Base-by-base conservation (phyloP, 2,329 filamentous ascomycete genomes). In the Colletotrichum siamense region DNA sequence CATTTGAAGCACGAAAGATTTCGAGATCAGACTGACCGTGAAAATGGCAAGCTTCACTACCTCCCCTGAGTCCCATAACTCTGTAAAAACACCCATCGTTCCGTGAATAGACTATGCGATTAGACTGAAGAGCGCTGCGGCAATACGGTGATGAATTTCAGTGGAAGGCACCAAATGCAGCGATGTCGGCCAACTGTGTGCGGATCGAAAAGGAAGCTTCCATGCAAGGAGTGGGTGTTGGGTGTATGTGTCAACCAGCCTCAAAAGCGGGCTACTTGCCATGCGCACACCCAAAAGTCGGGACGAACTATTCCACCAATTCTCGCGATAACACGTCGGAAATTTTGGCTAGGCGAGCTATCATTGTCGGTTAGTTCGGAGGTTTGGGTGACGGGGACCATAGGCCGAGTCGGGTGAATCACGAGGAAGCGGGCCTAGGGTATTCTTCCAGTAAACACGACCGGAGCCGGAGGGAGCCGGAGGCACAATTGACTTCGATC, bases 321-420 rank as follows among this genome's bases (percentile, higher is more conserved):
- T 62, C 16, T 44, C 2, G 15, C 8, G 18, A 62, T 28, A 22
- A 28, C 18, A 13, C 10, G 24, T 62, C 59, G 59, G 59, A n/a
- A 32, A 22, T 62, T 62, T 62, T 34, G 18, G 18, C 28, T 22
- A 18, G 0, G 59, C 0, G 18, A 28, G 15, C 16, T 32, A 15
- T 32, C 59, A 0, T 8, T 28, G 8, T 62, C 59, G 59, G 59
- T 0, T 15, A 30, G 26, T 62, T 62, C 59, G 59, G 59, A 62
- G 59, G 28, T 62, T 62, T 62, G 28, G 18, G 59, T n/a, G 15
- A 62, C 24, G 22, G 28, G 28, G 59, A 5, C 3, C 57, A 12
- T 18, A 32, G 10, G 28, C 59, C 59, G 59, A 62, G 24, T 62
- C 59, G 59, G 59, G 18, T 62, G 59, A 28, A 62, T 62, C 28